Evolutionary conservation across 2,329 filamentous ascomycete species (phyloP).

Genomic region (Colletotrichum sp.): DNA sequence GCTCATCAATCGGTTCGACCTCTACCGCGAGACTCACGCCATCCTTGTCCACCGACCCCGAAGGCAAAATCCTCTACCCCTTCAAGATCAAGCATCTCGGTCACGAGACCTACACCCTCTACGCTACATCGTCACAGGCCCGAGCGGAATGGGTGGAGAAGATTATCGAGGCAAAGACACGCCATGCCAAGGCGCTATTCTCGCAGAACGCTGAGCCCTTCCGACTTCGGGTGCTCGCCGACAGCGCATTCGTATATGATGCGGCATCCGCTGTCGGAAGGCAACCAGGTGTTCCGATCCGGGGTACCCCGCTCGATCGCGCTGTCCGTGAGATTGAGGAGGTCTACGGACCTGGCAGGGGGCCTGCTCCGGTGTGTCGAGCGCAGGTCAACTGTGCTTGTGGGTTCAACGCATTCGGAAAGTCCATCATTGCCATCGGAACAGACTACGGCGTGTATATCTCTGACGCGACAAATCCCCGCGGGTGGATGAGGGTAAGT

Average conservation of each 20-base stretch:
- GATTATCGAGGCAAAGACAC: conserved; percentile 93
- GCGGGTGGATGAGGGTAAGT: conserved; percentile 87
- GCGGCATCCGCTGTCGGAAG: conserved; percentile 62
- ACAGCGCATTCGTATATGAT: conserved; percentile 88
- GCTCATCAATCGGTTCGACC: conserved; percentile 65
- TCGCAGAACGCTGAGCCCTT: conserved; percentile 97
- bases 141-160: conserved; percentile 90
- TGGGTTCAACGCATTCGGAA: conserved; percentile 83
- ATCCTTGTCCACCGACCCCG: conserved; percentile 65
- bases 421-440: conserved; percentile 88
- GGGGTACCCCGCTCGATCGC: conserved; percentile 88
- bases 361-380: conserved; percentile 80
- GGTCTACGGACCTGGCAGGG: conserved; percentile 71
- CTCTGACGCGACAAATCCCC: conserved; percentile 84
- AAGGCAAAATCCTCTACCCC: conserved; percentile 87
- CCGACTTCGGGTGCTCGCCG: conserved; percentile 87
- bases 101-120: conserved; percentile 90
- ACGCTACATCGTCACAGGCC: conserved; percentile 76
- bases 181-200: conserved; percentile 86
- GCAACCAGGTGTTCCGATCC: conserved; percentile 74
- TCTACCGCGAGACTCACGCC: conserved; percentile 42
- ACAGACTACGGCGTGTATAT: conserved; percentile 95
- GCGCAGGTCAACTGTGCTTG: conserved; percentile 92
- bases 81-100: conserved; percentile 97
- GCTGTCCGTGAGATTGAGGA: conserved; percentile 89